phyloP scores from a whole-genome alignment of 345 rosid species.

The Hirschfeldia incana region DNA sequence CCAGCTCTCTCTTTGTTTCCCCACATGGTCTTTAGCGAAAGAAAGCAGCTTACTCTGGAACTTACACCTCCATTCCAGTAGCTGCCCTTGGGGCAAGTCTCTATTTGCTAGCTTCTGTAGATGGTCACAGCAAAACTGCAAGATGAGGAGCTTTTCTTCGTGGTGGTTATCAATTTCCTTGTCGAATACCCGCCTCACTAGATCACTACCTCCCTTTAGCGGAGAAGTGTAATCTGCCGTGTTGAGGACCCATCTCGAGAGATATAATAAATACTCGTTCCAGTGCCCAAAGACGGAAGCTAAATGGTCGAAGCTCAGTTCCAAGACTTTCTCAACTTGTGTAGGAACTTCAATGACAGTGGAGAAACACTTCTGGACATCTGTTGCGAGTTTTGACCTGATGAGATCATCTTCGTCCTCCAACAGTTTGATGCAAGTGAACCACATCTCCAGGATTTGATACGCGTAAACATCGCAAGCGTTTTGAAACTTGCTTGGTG shows the following conservation, averaged over 20 bases:
- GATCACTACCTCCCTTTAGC: conserved; percentile 48
- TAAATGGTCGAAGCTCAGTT: conserved; percentile 64
- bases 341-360: conserved; percentile 51
- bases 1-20: conserved; percentile 56
- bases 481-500: conserved; percentile 38
- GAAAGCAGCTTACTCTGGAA: conserved; percentile 55
- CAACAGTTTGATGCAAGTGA: conserved; percentile 69
- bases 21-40: conserved; percentile 51
- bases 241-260: conserved; percentile 58
- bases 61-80: conserved; percentile 60
- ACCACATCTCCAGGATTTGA: conserved; percentile 71
- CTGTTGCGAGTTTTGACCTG: conserved; percentile 61
- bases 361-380: conserved; percentile 65
- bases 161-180: conserved; percentile 94
- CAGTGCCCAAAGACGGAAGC: conserved; percentile 76
- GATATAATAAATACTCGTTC: conserved; percentile 64
- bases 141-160: conserved; percentile 82
- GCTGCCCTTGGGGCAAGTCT: conserved; percentile 37
- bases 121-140: conserved; percentile 76
- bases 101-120: conserved; percentile 51
- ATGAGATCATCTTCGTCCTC: conserved; percentile 95
- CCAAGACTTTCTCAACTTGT: conserved; percentile 89
- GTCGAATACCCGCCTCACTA: conserved; percentile 88
- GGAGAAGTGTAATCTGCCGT: conserved; percentile 50
- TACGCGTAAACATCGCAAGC: conserved; percentile 48